Evolutionary conservation across 2,329 filamentous ascomycete genomes (phyloP).

Genomic region (Colletotrichum musae): DNA sequence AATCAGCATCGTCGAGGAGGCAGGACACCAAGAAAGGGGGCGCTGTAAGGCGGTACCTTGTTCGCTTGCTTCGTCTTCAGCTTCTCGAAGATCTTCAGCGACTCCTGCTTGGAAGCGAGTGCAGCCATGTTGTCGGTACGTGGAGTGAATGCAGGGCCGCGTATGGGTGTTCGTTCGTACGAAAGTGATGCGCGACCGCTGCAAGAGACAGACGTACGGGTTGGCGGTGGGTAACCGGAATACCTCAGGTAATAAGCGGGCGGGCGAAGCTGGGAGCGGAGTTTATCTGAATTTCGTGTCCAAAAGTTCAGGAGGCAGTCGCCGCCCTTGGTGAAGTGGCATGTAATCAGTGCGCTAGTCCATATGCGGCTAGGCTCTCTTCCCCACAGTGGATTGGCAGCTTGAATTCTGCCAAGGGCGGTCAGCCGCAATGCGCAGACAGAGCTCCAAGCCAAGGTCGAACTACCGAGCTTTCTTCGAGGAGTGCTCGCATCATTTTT

Average conservation of each 20-base stretch:
- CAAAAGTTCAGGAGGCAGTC: conserved; percentile 42
- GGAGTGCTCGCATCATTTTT: conserved; percentile 1
- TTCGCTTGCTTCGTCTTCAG: conserved; percentile 94
- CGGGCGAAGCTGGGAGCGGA: conserved; percentile 32
- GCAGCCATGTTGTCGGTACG: conserved; percentile 68
- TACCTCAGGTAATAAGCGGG: conserved; percentile 26
- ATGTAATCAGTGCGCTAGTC: conserved; percentile 38
- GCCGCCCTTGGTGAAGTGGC: conserved; percentile 42
- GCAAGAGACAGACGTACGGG: conserved; percentile 14
- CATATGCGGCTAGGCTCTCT: conserved; percentile 3
- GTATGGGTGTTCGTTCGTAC: not conserved
- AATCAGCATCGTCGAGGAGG: conserved; percentile 41
- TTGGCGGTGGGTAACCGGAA: conserved; percentile 19
- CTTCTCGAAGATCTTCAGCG: conserved; percentile 98
- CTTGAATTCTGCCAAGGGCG: conserved; percentile 56
- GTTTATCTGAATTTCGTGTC: conserved; percentile 41
- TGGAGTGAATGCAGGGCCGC: conserved; percentile 8
- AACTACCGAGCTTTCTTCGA: conserved; percentile 26
- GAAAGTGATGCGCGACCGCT: conserved; percentile 18
- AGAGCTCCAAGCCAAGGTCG: conserved; percentile 30
- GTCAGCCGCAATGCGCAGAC: conserved; percentile 45
- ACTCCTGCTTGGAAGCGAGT: conserved; percentile 91
- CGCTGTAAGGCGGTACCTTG: conserved; percentile 74
- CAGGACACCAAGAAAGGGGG: conserved; percentile 31
- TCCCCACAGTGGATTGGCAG: conserved; percentile 37